Base-by-base conservation (phyloP, 2,329 filamentous ascomycete genomes). In the Penicillium sp. region DNA sequence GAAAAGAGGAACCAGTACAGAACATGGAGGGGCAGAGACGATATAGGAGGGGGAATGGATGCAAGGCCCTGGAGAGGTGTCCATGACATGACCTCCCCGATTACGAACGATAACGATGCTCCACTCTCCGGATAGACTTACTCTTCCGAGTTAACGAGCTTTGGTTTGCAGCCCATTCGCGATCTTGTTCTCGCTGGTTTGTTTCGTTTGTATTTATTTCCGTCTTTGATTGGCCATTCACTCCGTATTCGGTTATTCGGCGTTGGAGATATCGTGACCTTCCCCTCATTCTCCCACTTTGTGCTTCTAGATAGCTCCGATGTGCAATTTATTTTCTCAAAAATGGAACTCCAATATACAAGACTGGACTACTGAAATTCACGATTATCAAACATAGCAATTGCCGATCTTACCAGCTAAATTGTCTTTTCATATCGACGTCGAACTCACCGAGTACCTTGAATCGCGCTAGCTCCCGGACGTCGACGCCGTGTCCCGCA, bases 401-500 rank as follows among this genome's bases (percentile, higher is more conserved):
- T 14, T 30, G 7, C 40, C 14, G 26, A 30, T n/a, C 13, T 6
- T 18, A 19, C n/a, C 34, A 3, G 7, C 34, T 16, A 29, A 16
- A 35, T 19, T 27, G 59, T 67, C 27, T 52, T 71, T 23, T n/a
- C 46, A 41, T 5, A 40, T 39, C 45, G n/a, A 53, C 8, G 39
- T 43, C 39, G 29, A 56, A 54, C 26, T 73, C 73, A 60, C 74
- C 71, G 70, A 64, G 58, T 39, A 56, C 51, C 16, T 60, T 10
- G 5, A 6, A 35, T 19, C 13, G 19, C 14, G 7, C n/a, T 69
- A 44, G 55, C 65, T 4, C 45, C 68, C 13, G 51, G 67, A 80
- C 56, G 78, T 81, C 53, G 81, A 87, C 63, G 89, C 89, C 66
- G 62, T 62, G 86, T 85, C 95, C 2, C 91, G 90, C 58, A 89